Base-by-base conservation (phyloP, 2,329 filamentous ascomycete genomes). In the Neopestalotiopsis clavispora region DNA sequence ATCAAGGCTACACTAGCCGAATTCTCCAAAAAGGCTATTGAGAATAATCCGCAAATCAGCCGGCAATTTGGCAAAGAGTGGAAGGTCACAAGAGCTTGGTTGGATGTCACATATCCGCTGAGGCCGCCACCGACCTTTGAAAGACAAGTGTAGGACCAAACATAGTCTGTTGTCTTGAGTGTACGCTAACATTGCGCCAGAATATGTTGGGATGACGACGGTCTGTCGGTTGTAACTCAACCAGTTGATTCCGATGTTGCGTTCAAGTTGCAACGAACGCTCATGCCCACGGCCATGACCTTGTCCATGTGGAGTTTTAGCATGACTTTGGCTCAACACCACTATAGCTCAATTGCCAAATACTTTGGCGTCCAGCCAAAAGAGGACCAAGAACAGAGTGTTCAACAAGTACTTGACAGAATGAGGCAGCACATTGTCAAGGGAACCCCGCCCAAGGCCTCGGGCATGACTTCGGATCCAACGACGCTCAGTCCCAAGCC, bases 51-150 rank as follows among this genome's bases (percentile, higher is more conserved):
- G 0, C 68, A 83, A 2, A 75, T 89, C n/a, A 78, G 72, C 9
- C 73, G 79, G 2, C 78, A 82, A 42, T 82, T 82, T 40, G 89
- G 88, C 10, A 81, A 81, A 32, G 78, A 83, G 0, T 82, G 88
- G 63, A 81, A 80, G 49, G 70, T 90, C 38, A 82, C 81, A 42
- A 84, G 84, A 68, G 83, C 80, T 65, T 91, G 89, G 90, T 81
- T 92, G 34, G 85, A 91, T 56, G 81, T 91, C 32, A 84, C 89
- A 64, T 92, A 87, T 71, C 90, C 90, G 0, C 78, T 80, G 58
- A 80, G 80, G 45, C 87, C 90, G 57, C 89, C 90, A 1, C 89
- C 90, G 4, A 84, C 84, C 67, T 90, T 88, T 68, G 82, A 85
- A 69, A 84, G 88, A 69, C 85, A 85, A 63, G 90, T 89, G 90